Percentiles rank a stretch among this genome's conserved stretches.
phyloP scores from a whole-genome alignment of 768 basidiomycete species.

The Trametes maxima region DNA sequence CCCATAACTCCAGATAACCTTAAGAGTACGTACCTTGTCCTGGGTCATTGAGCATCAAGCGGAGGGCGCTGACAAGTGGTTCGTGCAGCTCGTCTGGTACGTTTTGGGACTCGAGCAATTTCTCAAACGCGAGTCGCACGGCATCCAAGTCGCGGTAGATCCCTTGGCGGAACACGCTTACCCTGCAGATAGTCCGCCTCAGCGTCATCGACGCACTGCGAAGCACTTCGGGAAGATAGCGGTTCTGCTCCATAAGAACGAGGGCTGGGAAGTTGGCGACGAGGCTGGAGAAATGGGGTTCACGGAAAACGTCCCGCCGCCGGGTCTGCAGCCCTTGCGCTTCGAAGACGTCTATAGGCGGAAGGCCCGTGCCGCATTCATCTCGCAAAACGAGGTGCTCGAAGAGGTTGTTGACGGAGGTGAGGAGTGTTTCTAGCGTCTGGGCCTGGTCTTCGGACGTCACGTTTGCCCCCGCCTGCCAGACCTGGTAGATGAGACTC shows the following conservation, averaged over 20 bases:
- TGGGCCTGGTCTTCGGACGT: constrained; percentile 40
- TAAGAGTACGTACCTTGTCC: constrained; percentile 49
- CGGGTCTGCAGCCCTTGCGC: constrained; percentile 71
- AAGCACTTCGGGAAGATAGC: constrained; percentile 50
- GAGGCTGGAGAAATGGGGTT: constrained; percentile 65
- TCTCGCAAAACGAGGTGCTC: constrained; percentile 59
- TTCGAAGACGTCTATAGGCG: constrained; percentile 58
- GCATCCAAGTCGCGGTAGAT: constrained; percentile 76
- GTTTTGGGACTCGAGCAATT: constrained; percentile 44
- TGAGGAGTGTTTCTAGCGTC: constrained; percentile 53
- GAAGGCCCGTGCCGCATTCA: constrained; percentile 42
- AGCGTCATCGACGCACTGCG: constrained; percentile 52
- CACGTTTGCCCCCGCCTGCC: constrained; percentile 57
- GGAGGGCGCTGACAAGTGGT: constrained; percentile 65
- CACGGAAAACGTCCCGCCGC: constrained; percentile 65
- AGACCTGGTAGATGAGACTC: constrained; percentile 79
- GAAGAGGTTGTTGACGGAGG: constrained; percentile 65
- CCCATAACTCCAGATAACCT: no score
- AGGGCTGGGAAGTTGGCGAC: constrained; percentile 67
- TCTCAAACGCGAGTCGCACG: constrained; percentile 69
- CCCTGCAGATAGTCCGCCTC: constrained; percentile 60
- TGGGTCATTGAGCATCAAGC: constrained; percentile 64
- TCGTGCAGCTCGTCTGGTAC: constrained; percentile 47
- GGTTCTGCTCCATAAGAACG: constrained; percentile 69
- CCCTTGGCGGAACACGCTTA: constrained; percentile 70